Conservation (phyloP, 345 rosid species). For the Melaleuca quinquenervia region DNA sequence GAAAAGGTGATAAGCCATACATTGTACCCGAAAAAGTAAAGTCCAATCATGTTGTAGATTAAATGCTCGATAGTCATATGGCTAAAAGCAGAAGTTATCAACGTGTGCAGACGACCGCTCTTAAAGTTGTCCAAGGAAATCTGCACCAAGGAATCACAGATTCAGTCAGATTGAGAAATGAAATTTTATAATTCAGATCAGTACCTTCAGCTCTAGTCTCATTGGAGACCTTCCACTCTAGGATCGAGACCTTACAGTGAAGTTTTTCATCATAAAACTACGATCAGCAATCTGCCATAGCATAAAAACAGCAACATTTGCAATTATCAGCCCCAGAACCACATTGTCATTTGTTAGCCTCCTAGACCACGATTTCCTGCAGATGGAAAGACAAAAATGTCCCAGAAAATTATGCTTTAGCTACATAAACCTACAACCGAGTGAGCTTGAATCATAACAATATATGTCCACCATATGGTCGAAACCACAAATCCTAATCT, state of each 20-base stretch:
- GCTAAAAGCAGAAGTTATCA: constrained; percentile 85
- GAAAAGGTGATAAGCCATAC: constrained; percentile 19
- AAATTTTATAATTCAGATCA: not conserved
- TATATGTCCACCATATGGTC: not conserved
- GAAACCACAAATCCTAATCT: not conserved
- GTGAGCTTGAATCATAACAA: not conserved
- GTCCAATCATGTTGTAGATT: constrained; percentile 81
- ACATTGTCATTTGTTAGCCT: constrained; percentile 24
- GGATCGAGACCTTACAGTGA: constrained; percentile 50
- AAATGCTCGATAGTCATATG: constrained; percentile 57
- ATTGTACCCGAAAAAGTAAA: constrained; percentile 74
- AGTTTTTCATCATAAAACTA: constrained; percentile 59
- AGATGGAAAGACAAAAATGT: not conserved
- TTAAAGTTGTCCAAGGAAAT: constrained; percentile 66
- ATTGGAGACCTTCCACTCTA: not conserved
- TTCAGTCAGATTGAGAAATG: not conserved
- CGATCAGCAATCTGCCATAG: constrained; percentile 55
- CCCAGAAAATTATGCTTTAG: not conserved
- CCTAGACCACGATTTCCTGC: constrained; percentile 60
- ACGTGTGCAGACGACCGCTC: constrained; percentile 54
- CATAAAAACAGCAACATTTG: constrained; percentile 59
- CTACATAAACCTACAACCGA: not conserved
- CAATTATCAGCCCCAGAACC: constrained; percentile 55
- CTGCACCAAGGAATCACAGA: constrained; percentile 25
- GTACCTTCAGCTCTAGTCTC: not conserved